A percentile compares a stretch with the other conserved stretches of the same genome.
These are phyloP conservation scores for Brassica rapa DNA, from an alignment of 345 rosid species.

Conservation along the genomic window DNA sequence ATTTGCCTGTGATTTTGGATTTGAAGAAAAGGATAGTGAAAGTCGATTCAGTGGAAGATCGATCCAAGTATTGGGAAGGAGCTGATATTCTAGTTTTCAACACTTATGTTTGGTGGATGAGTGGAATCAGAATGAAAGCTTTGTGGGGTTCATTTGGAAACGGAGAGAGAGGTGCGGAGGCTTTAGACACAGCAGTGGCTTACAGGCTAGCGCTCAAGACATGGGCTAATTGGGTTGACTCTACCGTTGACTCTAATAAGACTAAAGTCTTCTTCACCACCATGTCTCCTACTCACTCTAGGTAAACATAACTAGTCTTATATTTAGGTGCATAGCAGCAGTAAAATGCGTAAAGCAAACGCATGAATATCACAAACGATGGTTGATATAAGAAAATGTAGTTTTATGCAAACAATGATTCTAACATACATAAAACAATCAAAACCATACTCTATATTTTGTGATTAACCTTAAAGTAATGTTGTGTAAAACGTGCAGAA, in stretches of 20 bases:
- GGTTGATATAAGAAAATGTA: too few relatives aligned
- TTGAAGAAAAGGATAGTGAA: slow-evolving; percentile 70
- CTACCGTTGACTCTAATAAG: slow-evolving; percentile 67
- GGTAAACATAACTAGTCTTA: slow-evolving; percentile 39
- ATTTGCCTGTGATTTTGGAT: slow-evolving; percentile 58
- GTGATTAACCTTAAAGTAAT: background rate
- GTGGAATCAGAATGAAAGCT: slow-evolving; percentile 60
- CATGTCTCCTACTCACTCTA: slow-evolving; percentile 85
- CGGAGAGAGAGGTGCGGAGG: slow-evolving; percentile 70
- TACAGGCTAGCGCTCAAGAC: slow-evolving; percentile 70
- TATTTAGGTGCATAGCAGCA: background rate
- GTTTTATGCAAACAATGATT: background rate
- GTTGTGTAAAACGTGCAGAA: slow-evolving; percentile 43
- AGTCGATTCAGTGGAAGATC: slow-evolving; percentile 81
- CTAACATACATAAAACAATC: background rate
- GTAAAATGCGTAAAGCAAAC: background rate
- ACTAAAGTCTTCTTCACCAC: slow-evolving; percentile 84
- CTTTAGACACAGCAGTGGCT: slow-evolving; percentile 65
- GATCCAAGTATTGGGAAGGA: slow-evolving; percentile 68
- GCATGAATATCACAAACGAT: background rate
- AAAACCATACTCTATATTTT: background rate
- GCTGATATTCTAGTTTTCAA: slow-evolving; percentile 83
- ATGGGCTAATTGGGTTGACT: slow-evolving; percentile 94
- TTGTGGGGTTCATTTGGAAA: slow-evolving; percentile 96
- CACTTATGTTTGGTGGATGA: slow-evolving; percentile 99